Percentiles rank a stretch among this genome's conserved stretches.
phyloP scores from a whole-genome alignment of 169 alveolate species.

The Plasmodium fragile region DNA sequence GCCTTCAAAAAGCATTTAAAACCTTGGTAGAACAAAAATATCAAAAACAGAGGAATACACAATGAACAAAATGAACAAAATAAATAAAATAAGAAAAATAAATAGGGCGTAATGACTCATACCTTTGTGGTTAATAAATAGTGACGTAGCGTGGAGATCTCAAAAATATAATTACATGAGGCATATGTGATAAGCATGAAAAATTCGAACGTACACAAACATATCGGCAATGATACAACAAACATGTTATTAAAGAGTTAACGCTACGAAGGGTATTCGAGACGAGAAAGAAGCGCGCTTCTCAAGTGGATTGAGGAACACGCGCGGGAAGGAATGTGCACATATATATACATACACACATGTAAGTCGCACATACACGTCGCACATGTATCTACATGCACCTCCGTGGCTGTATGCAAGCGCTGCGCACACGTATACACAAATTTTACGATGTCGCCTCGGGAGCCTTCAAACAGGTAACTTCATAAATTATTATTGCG shows the following conservation, averaged over 20 bases:
- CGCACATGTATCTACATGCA: neutral
- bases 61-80: neutral
- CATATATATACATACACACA: neutral
- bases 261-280: neutral
- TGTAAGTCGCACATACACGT: neutral
- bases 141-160: slow-evolving; percentile 1
- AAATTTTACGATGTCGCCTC: slow-evolving; percentile 14
- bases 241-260: slow-evolving; percentile 56
- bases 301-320: neutral
- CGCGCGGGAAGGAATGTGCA: neutral
- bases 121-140: slow-evolving; percentile 1
- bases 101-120: neutral
- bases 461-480: slow-evolving; percentile 19
- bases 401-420: neutral
- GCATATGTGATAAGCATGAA: slow-evolving; percentile 15
- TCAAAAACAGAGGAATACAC: slow-evolving; percentile 20
- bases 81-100: neutral
- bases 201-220: slow-evolving; percentile 22
- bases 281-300: neutral
- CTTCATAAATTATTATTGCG: slow-evolving; percentile 25
- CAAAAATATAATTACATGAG: slow-evolving; percentile 22
- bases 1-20: slow-evolving; percentile 25
- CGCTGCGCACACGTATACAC: neutral
- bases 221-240: slow-evolving; percentile 70
- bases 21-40: slow-evolving; percentile 30